Percentiles rank a stretch among this genome's conserved stretches.
phyloP scores from a whole-genome alignment of 2,329 filamentous ascomycete genomes.

The Fusarium brevicatenulatum region DNA sequence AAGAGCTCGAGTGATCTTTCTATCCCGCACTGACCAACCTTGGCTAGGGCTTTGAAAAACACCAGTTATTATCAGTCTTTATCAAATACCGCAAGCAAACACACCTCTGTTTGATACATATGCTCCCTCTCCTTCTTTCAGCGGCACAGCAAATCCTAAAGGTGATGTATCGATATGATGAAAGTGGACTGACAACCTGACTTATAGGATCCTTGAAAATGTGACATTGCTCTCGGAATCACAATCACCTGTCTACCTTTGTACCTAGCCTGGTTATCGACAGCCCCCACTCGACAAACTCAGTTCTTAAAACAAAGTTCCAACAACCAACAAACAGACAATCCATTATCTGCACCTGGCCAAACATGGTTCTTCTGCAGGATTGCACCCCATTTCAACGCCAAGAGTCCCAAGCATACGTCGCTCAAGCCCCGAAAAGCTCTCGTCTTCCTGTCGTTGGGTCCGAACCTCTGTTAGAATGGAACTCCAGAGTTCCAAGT shows the following conservation, averaged over 20 bases:
- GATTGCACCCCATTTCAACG: background rate
- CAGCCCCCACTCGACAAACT: background rate
- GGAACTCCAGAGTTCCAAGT: background rate
- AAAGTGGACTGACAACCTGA: background rate
- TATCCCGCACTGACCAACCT: background rate
- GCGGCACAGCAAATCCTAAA: background rate
- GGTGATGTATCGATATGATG: background rate
- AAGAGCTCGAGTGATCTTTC: background rate
- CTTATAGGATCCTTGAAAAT: background rate
- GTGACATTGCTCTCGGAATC: background rate
- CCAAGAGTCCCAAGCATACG: background rate
- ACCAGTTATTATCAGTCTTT: background rate
- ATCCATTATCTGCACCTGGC: background rate
- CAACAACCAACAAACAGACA: background rate
- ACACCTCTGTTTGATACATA: background rate
- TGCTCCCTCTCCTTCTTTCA: background rate
- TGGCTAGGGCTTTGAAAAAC: background rate
- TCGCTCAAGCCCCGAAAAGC: too few species aligned
- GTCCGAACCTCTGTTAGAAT: background rate
- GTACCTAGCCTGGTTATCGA: background rate
- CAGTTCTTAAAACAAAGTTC: background rate
- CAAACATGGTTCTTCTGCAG: background rate
- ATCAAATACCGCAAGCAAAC: background rate
- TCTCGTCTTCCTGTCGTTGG: background rate
- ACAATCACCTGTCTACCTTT: background rate